Evolutionary conservation across 352 stramenopile genomes (phyloP), one percentile per base, ranked within the genome.

Genomic region (Thalassiosira exigua): DNA sequence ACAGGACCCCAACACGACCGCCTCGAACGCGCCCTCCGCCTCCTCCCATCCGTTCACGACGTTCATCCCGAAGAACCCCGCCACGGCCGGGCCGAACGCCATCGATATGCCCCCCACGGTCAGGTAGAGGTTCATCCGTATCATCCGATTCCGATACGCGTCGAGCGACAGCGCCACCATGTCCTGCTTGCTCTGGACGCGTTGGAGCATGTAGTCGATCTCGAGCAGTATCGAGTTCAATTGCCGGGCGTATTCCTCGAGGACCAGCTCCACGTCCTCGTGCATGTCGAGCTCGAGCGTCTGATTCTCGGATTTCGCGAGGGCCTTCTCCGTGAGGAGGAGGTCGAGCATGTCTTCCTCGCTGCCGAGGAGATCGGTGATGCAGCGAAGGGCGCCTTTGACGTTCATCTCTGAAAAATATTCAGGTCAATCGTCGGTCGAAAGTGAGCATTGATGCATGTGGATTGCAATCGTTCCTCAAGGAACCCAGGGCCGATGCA

Each of bases 51-150:
- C 90, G 61, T 82, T 83, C 1, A 91, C 69, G 3, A 95, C 51
- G 62, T 95, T 95, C 90, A 95, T 95, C 32, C 90, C 90, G 74
- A 91, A 95, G 56, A 91, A 89, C 11, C 88, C 90, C 17, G 90
- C 85, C 5, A 90, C 70, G 3, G 84, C 79, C 24, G 88, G 94
- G 42, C 71, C 75, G 26, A 88, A 83, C 21, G 61, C 84, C 1
- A 91, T 64, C 7, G 68, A 82, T 1, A 94, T 76, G 19, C 70
- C 81, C 12, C 75, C 64, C 21, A 94, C 86, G 22, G 51, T 79
- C n/a, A 95, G 57, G 72, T 93, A 84, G 11, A 93, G 72, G 82
- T 94, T 94, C 78, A 94, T 92, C 36, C 84, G 36, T 22, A 95
- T 88, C 65, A 95, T 86, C 52, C 87, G 75, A 79, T 95, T 95